These are phyloP conservation scores for Mycena indigotica DNA, from an alignment of 768 basidiomycete species.

Conservation along the genomic window DNA sequence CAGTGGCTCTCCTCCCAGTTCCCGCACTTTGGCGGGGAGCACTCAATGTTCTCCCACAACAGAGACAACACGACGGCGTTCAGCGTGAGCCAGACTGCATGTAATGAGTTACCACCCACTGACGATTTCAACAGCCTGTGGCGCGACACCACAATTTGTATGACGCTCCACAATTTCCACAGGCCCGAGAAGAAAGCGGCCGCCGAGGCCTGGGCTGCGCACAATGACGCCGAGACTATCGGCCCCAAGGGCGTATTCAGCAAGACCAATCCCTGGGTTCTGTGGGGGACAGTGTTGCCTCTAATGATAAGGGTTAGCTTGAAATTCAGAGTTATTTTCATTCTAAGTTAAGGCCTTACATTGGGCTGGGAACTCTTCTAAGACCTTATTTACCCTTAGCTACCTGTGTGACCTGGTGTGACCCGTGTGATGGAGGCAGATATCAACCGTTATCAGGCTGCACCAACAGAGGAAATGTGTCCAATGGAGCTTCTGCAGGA, in stretches of 20 bases:
- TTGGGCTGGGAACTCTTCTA: no score
- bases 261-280: constrained; percentile 15
- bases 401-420: no score
- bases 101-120: not conserved
- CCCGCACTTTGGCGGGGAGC: constrained; percentile 16
- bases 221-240: constrained; percentile 10
- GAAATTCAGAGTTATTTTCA: no score
- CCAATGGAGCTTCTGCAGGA: no score
- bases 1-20: constrained; percentile 18
- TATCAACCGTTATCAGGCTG: no score
- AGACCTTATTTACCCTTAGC: no score
- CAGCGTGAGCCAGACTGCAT: constrained; percentile 5
- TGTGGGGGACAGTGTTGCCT: no score
- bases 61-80: constrained; percentile 11
- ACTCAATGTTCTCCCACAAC: constrained; percentile 16
- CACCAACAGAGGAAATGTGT: no score
- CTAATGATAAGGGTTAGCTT: no score
- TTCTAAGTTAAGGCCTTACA: no score
- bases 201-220: constrained; percentile 16
- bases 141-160: constrained; percentile 17
- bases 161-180: constrained; percentile 21
- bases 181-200: constrained; percentile 15
- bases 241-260: constrained; percentile 14
- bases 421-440: no score
- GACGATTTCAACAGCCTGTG: constrained; percentile 2